Percentiles rank a stretch among this genome's conserved stretches.
These are phyloP conservation scores for Corinectria fuckeliana DNA, from an alignment of 2,329 filamentous ascomycete species.

Conservation along the genomic window DNA sequence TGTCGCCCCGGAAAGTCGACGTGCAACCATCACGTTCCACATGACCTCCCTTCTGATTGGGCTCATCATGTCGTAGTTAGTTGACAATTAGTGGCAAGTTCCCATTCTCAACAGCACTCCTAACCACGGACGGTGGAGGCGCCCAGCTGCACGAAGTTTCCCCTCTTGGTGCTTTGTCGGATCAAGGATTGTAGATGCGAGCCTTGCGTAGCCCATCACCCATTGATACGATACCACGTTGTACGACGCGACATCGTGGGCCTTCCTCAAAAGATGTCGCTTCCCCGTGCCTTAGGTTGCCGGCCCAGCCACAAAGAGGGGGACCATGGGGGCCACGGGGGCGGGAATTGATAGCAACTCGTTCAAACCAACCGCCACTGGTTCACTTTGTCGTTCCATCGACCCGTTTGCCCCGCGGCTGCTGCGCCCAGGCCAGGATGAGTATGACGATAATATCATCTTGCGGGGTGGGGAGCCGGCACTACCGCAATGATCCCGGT, in stretches of 20 bases:
- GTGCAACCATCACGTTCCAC: constrained; percentile 36
- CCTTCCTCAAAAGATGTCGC: constrained; percentile 23
- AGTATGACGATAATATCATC: constrained; percentile 30
- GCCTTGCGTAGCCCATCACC: constrained; percentile 34
- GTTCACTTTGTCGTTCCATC: constrained; percentile 26
- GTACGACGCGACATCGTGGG: constrained; percentile 35
- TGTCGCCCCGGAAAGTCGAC: constrained; percentile 15
- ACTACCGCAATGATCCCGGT: constrained; percentile 35
- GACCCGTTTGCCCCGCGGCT: constrained; percentile 36
- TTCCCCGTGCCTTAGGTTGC: constrained; percentile 26
- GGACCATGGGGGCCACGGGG: constrained; percentile 21
- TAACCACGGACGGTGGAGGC: constrained; percentile 24
- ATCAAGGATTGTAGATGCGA: constrained; percentile 25
- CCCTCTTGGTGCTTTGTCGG: constrained; percentile 26
- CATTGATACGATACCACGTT: constrained; percentile 41
- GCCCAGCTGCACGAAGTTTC: constrained; percentile 24
- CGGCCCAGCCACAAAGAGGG: constrained; percentile 24
- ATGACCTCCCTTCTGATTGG: constrained; percentile 34
- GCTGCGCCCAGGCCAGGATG: constrained; percentile 33
- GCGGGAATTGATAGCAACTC: constrained; percentile 25
- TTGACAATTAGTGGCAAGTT: constrained; percentile 27
- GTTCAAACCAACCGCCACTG: constrained; percentile 26
- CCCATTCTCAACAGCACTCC: constrained; percentile 24
- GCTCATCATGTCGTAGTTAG: constrained; percentile 27
- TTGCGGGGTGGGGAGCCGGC: constrained; percentile 31